Percentiles rank a stretch among this genome's conserved stretches.
Evolutionary conservation across 1,284 basidiomycete species (phyloP).

Genomic region (Naganishia sp.): DNA sequence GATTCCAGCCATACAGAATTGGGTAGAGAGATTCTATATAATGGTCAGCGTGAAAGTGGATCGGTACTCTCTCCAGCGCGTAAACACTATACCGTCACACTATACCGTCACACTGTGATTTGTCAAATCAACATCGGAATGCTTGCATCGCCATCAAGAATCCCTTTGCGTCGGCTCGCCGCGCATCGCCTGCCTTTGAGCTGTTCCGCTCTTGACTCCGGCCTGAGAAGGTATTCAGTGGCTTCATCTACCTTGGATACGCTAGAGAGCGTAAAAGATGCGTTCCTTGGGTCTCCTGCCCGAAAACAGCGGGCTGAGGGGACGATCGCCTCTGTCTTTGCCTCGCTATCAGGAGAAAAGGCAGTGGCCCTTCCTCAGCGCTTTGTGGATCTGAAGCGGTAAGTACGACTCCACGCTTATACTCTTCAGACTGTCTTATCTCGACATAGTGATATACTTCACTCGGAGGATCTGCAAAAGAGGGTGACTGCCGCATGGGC

Average conservation of each 20-base stretch:
- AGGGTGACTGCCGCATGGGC: slow-evolving; percentile 54
- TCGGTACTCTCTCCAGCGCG: too few species aligned
- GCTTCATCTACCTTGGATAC: not conserved
- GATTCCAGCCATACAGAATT: too few species aligned
- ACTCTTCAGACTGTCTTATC: not conserved
- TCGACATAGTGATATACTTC: slow-evolving; percentile 8
- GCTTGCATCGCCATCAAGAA: too few species aligned
- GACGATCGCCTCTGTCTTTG: slow-evolving; percentile 62
- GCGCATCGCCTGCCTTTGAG: too few species aligned
- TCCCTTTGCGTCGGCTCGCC: too few species aligned
- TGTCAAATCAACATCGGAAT: too few species aligned
- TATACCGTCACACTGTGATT: too few species aligned
- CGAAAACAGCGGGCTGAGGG: slow-evolving; percentile 26
- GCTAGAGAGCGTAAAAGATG: not conserved
- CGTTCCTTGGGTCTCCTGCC: not conserved
- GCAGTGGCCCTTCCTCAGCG: slow-evolving; percentile 59
- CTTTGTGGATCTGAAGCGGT: slow-evolving; percentile 64
- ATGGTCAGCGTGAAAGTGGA: too few species aligned
- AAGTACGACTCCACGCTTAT: slow-evolving; percentile 47
- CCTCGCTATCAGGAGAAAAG: slow-evolving; percentile 58
- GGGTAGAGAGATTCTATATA: too few species aligned
- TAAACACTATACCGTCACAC: too few species aligned
- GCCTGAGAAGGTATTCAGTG: not conserved
- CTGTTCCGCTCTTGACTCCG: too few species aligned
- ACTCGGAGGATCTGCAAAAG: slow-evolving; percentile 11